Evolutionary conservation across 2,329 filamentous ascomycete genomes (phyloP), one percentile per base, ranked within the genome.

Genomic region (Mariannaea elegans): DNA sequence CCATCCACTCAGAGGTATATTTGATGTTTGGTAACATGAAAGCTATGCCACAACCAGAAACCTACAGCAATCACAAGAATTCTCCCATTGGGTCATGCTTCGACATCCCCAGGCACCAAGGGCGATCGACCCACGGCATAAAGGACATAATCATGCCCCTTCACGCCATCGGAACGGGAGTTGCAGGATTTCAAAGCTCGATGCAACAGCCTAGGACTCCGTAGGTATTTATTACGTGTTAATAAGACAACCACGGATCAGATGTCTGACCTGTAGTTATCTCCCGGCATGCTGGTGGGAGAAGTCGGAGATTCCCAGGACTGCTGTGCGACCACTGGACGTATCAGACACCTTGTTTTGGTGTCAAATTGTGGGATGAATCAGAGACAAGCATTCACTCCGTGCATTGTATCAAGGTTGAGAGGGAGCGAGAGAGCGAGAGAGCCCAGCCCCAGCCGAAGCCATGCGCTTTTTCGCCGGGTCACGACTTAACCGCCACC

Each of bases 401-500:
- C 62, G 56, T 32, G 50, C 53, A 46, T 64, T 57, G 56, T 59
- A 53, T 54, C 55, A 53, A 39, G 46, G 29, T 31, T 47, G 34
- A 51, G n/a, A n/a, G n/a, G n/a, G n/a, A n/a, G n/a, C n/a, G n/a
- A n/a, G n/a, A n/a, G n/a, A n/a, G n/a, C 49, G 38, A 45, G 44
- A 23, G 46, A 13, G n/a, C 29, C 29, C 45, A 32, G 21, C 18
- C 41, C 21, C 41, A 47, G 27, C 44, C 3, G 13, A 34, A 51
- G 32, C 41, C 51, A 19, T 44, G 34, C 29, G 29, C 41, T 29
- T 32, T 32, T 34, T 27, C 49, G 23, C 42, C 42, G 14, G 42
- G 45, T 38, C 56, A 55, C 34, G 49, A 63, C 55, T 62, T 55
- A 62, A 64, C 65, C 63, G 59, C 66, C 66, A 69, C 66, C 56